Percentiles rank a stretch among this genome's conserved stretches.
Conservation (phyloP, 345 rosid genomes). For the Ceriops tagal region DNA sequence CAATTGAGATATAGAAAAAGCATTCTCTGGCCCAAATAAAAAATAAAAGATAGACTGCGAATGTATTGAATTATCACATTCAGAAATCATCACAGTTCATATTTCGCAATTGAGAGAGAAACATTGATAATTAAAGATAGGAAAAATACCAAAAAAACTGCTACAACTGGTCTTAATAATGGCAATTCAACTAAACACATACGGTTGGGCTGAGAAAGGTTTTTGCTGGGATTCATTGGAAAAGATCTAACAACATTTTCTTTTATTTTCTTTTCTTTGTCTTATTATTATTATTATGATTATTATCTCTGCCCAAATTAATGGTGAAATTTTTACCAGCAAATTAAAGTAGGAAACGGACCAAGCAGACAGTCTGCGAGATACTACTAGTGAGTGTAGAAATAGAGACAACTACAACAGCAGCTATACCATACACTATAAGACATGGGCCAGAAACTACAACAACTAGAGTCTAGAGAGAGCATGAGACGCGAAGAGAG, state of each 20-base stretch:
- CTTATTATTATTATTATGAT: too few species aligned
- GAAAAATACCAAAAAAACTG: not conserved
- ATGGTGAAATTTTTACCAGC: constrained; percentile 18
- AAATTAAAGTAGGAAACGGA: constrained; percentile 9
- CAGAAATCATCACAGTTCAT: not conserved
- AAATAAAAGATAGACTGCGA: too few species aligned
- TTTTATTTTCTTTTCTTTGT: too few species aligned
- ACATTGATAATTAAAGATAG: not conserved
- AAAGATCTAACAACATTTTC: not conserved
- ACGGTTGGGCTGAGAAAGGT: too few species aligned
- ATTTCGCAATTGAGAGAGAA: not conserved
- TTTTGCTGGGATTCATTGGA: not conserved
- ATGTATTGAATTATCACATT: not conserved
- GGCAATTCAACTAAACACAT: not conserved
- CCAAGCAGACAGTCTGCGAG: constrained; percentile 11
- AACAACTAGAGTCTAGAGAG: not conserved
- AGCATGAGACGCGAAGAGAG: not conserved
- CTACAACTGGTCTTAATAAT: not conserved
- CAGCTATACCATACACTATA: not conserved
- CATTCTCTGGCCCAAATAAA: too few species aligned
- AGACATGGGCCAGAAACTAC: not conserved
- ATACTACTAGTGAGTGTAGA: constrained; percentile 5
- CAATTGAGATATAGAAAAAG: too few species aligned
- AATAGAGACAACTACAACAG: constrained; percentile 12
- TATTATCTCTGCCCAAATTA: constrained; percentile 14